A percentile compares a stretch with the other conserved stretches of the same genome.
Evolutionary conservation across 306 rosid species (phyloP).

Genomic region (Canavalia gladiata): DNA sequence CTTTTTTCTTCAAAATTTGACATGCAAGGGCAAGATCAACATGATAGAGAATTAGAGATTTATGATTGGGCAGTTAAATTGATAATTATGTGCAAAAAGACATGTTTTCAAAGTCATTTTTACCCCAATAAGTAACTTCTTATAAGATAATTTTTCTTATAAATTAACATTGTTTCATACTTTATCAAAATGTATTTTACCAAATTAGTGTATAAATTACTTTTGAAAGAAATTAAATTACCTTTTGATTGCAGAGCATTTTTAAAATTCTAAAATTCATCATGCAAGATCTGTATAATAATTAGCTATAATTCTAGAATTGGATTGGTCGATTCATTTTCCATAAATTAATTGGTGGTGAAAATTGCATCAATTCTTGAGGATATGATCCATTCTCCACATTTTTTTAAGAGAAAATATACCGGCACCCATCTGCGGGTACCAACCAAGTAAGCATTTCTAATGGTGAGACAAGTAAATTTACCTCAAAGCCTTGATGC

Average conservation of each 20-base stretch:
- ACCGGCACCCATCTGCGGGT: background rate
- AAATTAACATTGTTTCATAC: background rate
- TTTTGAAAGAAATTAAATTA: slow-evolving; percentile 22
- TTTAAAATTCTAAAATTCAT: slow-evolving; percentile 5
- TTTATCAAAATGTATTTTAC: slow-evolving; percentile 2
- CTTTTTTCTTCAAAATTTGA: background rate
- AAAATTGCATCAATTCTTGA: background rate
- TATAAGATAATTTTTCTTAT: background rate
- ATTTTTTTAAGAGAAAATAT: slow-evolving; percentile 21
- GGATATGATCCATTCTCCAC: slow-evolving; percentile 6
- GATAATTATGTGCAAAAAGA: background rate
- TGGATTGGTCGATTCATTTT: background rate
- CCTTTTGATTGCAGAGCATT: background rate
- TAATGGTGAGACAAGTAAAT: background rate
- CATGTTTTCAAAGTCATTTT: background rate
- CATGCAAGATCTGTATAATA: slow-evolving; percentile 15
- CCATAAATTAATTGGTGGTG: slow-evolving; percentile 4
- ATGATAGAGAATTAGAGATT: background rate
- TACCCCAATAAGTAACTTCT: slow-evolving; percentile 1
- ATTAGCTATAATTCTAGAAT: background rate
- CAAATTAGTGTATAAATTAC: background rate
- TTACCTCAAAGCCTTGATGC: slow-evolving; percentile 82
- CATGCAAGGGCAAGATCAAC: slow-evolving; percentile 13
- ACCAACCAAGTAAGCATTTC: background rate
- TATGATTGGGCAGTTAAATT: background rate